Base-by-base conservation (phyloP, 2,329 filamentous ascomycete genomes). In the Exophiala sideris region DNA sequence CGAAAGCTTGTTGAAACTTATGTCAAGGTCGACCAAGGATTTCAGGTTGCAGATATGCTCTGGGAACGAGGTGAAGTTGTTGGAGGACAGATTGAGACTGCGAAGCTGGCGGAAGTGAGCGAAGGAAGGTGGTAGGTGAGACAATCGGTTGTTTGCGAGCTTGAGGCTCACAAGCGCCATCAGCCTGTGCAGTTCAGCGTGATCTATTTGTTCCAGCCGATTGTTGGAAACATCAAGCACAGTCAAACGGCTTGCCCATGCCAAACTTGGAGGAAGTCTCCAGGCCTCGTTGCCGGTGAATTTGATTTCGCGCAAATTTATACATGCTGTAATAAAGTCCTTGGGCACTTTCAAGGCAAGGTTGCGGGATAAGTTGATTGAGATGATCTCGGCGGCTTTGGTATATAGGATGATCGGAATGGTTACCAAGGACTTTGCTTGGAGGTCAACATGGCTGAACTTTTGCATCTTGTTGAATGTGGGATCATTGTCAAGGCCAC, bases 171-270 rank as follows among this genome's bases (percentile, higher is more conserved):
- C 80, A 35, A 99, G 76, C 18, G 87, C 86, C 16, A 81, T 80
- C 11, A 97, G 75, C 49, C 82, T 83, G 61, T 89, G 81, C 36
- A 99, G 79, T 53, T 94, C 87, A 3, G 90, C 89, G 64, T 92
- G 85, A 49, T 95, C 89, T 38, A 99, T 76, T 60, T 92, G 84
- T 65, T 96, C 91, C 18, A 99, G 73, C 54, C 88, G 81, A 67
- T 99, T 99, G 71, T 97, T 97, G 2, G 92, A 96, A 3, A 96
- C 86, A 68, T 99, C 94, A 57, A 99, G 79, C 66, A 90, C 91
- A 0, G 90, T 96, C 64, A 99, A 77, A 58, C 85, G 85, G 60
- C 77, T 85, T 21, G 94, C 92, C 63, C 91, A 79, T 60, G 88
- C 85, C 49, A 99, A 79, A 69, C 91, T 96, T 5, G 85, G 81